Evolutionary conservation across 257 asterid genomes (phyloP).

Genomic region (Jasminum sambac): DNA sequence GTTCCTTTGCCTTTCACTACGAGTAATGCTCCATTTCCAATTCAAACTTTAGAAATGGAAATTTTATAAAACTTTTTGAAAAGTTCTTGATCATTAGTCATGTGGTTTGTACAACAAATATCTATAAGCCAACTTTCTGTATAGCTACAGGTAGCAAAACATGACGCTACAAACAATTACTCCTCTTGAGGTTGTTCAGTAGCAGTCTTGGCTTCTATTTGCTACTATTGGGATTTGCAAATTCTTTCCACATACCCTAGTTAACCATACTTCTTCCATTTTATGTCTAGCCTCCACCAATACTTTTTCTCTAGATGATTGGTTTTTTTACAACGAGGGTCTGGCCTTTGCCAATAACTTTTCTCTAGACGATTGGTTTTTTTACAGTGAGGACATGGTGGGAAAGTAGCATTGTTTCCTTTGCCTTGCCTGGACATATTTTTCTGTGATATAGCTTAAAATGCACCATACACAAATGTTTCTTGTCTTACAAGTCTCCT

Average conservation of each 20-base stretch:
- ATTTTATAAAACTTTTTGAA: too few relatives aligned
- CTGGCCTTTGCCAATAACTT: too few relatives aligned
- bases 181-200: too few relatives aligned
- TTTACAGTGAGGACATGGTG: conserved; percentile 11
- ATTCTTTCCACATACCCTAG: neutral
- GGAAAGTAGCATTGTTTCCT: neutral
- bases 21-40: too few relatives aligned
- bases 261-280: neutral
- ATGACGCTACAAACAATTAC: neutral
- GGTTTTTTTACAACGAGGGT: too few relatives aligned
- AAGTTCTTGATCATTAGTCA: neutral
- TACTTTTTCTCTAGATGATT: neutral
- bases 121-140: neutral
- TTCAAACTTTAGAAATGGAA: too few relatives aligned
- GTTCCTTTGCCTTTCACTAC: too few relatives aligned
- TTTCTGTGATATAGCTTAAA: neutral
- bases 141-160: neutral
- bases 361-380: too few relatives aligned
- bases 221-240: too few relatives aligned
- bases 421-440: neutral
- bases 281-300: neutral
- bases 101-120: neutral
- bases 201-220: neutral
- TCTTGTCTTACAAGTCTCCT: too few relatives aligned
- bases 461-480: neutral